Base-by-base conservation (phyloP, 2,329 filamentous ascomycete genomes). In the Macroventuria anomochaeta region DNA sequence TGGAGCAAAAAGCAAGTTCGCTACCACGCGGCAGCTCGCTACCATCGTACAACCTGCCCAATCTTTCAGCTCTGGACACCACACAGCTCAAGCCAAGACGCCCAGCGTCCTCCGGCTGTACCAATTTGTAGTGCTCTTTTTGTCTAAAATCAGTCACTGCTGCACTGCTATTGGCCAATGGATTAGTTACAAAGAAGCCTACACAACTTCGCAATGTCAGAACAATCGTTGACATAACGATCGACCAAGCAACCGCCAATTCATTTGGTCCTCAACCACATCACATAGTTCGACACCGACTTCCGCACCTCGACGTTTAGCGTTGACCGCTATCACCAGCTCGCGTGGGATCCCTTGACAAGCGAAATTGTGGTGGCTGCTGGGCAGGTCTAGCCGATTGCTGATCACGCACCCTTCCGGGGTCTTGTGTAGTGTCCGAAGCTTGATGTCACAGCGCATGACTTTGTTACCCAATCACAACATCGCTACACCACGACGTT, bases 371-470 rank as follows among this genome's bases (percentile, higher is more conserved):
- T 55, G 44, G 57, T 58, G 57, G 57, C 57, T 58, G 54, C 60
- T 59, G 43, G 59, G 59, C 57, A 65, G 47, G 43, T 53, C 42
- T 60, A 58, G 59, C 62, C 61, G 62, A 57, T 20, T 33, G 52
- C 38, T 49, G 52, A 59, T 57, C 51, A 36, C 34, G 47, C 31
- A 41, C 20, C 33, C 15, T 32, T 36, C 34, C 17, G 20, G 21
- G 26, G 18, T 11, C 18, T 40, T 29, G 25, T 34, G 18, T 51
- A 47, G 52, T 39, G 42, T 38, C 31, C 51, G 51, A 57, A 25
- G 28, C 42, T 51, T 65, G 62, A 67, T 61, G 63, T 68, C 63
- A 66, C 58, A 26, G 32, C 56, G 57, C 62, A 58, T 49, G 4
- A 48, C 5, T 12, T 12, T 12, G 12, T 20, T 47, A 46, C 43